A percentile compares a stretch with the other conserved stretches of the same genome.
These are phyloP conservation scores for Zymoseptoria pseudotritici DNA, from an alignment of 2,329 filamentous ascomycete species.

Conservation along the genomic window DNA sequence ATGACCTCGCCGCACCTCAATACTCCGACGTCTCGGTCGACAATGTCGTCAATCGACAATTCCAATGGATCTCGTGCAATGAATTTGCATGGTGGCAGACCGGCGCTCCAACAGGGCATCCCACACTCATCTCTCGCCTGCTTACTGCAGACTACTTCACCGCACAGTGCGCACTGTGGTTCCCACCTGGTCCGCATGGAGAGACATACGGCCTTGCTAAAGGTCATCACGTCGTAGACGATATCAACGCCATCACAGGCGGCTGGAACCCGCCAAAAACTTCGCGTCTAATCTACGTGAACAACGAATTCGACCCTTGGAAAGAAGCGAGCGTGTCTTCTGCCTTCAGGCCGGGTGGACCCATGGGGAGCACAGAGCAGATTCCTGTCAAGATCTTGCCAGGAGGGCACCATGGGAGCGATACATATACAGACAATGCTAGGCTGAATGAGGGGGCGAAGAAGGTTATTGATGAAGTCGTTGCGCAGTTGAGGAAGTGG, in stretches of 20 bases:
- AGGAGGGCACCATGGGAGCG: slow-evolving; percentile 50
- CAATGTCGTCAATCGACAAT: slow-evolving; percentile 47
- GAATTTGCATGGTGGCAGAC: slow-evolving; percentile 53
- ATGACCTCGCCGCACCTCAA: slow-evolving; percentile 42
- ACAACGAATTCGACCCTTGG: slow-evolving; percentile 57
- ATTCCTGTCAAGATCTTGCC: slow-evolving; percentile 49
- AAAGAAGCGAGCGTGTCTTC: slow-evolving; percentile 47
- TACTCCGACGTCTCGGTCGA: slow-evolving; percentile 44
- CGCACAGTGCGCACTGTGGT: slow-evolving; percentile 49
- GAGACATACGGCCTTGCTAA: slow-evolving; percentile 43
- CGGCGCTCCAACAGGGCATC: slow-evolving; percentile 40
- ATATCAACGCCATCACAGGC: slow-evolving; percentile 47
- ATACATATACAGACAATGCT: slow-evolving; percentile 43
- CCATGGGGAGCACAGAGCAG: slow-evolving; percentile 40
- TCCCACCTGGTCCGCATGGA: slow-evolving; percentile 43
- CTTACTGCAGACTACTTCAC: slow-evolving; percentile 47
- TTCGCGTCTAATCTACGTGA: slow-evolving; percentile 50
- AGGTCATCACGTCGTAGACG: slow-evolving; percentile 40
- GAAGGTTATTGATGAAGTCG: slow-evolving; percentile 43
- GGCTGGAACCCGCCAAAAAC: slow-evolving; percentile 52
- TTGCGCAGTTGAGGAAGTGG: slow-evolving; percentile 48
- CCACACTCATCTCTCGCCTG: slow-evolving; percentile 47
- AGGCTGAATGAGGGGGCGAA: slow-evolving; percentile 41
- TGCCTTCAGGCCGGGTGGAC: slow-evolving; percentile 49
- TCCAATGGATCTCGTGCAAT: slow-evolving; percentile 57